Conservation (phyloP, 2,329 filamentous ascomycete species). For the Cylindrodendrum hubeiense region DNA sequence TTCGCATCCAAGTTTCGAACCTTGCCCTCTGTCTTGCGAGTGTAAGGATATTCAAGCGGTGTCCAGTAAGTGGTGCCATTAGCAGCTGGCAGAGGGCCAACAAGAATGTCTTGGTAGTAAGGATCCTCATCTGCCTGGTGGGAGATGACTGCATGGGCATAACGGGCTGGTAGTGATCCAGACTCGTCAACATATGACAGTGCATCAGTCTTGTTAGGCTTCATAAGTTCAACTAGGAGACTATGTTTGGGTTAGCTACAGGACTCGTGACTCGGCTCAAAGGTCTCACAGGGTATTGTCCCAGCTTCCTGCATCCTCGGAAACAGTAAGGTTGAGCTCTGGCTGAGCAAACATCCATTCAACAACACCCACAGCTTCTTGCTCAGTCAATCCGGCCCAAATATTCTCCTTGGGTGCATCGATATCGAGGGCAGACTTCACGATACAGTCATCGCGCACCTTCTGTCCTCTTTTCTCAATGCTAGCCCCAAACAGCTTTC, state of each 20-base stretch:
- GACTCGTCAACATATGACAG: constrained; percentile 16
- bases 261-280: too few relatives aligned
- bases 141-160: constrained; percentile 15
- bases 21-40: constrained; percentile 17
- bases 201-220: constrained; percentile 18
- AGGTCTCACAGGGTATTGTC: constrained; percentile 21
- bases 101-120: constrained; percentile 18
- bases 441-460: constrained; percentile 4
- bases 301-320: constrained; percentile 17
- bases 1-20: constrained; percentile 18
- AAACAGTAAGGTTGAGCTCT: constrained; percentile 15
- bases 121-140: constrained; percentile 19
- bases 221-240: constrained; percentile 17
- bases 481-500: constrained; percentile 5
- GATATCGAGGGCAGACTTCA: constrained; percentile 22
- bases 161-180: constrained; percentile 3
- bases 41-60: constrained; percentile 16
- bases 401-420: constrained; percentile 19
- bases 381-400: constrained; percentile 7
- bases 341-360: constrained; percentile 18
- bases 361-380: constrained; percentile 9
- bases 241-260: not conserved
- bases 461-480: constrained; percentile 6
- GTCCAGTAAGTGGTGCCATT: constrained; percentile 17
- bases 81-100: constrained; percentile 8